Evolutionary conservation across 192 early-diverging fungal species (phyloP).

Genomic region (Mortierella antarctica): DNA sequence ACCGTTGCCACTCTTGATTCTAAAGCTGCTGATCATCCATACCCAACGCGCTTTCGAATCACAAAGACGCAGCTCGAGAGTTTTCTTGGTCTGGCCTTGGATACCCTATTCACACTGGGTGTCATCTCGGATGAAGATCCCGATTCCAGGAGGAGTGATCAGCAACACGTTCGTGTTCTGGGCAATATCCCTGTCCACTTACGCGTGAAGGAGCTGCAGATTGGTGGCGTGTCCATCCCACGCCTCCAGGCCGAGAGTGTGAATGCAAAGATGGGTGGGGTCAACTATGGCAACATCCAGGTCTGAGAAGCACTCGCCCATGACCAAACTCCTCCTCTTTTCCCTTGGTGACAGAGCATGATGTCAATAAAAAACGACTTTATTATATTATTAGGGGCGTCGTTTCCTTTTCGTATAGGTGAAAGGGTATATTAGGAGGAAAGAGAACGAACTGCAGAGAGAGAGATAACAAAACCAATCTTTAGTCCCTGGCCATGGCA

Average conservation of each 20-base stretch:
- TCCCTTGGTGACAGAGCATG: background rate
- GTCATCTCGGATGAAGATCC: constrained; percentile 3
- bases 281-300: constrained; percentile 34
- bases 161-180: background rate
- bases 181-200: constrained; percentile 32
- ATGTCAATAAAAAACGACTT: too few species aligned
- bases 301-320: background rate
- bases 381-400: too few species aligned
- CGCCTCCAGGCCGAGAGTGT: background rate
- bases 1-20: too few species aligned
- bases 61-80: constrained; percentile 13
- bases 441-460: too few species aligned
- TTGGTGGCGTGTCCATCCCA: constrained; percentile 18
- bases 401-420: too few species aligned
- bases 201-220: constrained; percentile 13
- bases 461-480: background rate
- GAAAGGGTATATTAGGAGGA: too few species aligned
- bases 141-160: background rate
- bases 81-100: constrained; percentile 4
- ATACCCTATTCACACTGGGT: constrained; percentile 10
- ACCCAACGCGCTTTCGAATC: background rate
- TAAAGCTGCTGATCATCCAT: too few species aligned
- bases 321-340: background rate
- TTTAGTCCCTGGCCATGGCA: constrained; percentile 4
- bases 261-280: constrained; percentile 6